A percentile compares a stretch with the other conserved stretches of the same genome.
Conservation (phyloP, 139 green algal species). For the Closterium sp. region DNA sequence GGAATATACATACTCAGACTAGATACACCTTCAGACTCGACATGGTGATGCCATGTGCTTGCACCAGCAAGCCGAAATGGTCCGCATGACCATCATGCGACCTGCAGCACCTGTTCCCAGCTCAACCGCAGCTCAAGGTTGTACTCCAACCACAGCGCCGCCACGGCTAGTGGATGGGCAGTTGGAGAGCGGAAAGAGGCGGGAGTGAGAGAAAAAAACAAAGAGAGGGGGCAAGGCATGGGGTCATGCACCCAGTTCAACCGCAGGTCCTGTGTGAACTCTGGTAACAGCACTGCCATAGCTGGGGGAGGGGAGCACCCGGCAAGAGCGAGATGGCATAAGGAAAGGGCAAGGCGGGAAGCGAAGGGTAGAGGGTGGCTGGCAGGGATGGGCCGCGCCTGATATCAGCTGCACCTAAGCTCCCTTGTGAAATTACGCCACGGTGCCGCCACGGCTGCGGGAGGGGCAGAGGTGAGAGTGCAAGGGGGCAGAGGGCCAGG, state of each 20-base stretch:
- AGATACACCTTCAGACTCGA: no score
- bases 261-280: background rate
- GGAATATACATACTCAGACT: no score
- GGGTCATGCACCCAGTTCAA: background rate
- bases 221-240: background rate
- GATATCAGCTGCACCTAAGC: no score
- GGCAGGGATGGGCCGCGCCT: no score
- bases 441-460: background rate
- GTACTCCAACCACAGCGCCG: slow-evolving; percentile 32
- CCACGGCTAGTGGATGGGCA: no score
- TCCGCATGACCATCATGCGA: no score
- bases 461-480: background rate
- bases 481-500: background rate
- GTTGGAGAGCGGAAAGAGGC: no score
- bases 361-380: background rate
- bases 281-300: background rate
- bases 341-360: no score
- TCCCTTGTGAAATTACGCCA: no score
- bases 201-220: no score
- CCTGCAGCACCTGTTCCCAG: slow-evolving; percentile 25
- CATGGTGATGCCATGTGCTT: no score
- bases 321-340: background rate
- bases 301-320: background rate
- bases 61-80: no score
- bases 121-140: slow-evolving; percentile 12